Percentiles rank a stretch among this genome's conserved stretches.
Evolutionary conservation across 331 rosid species (phyloP).

Genomic region (Cucumis variabilis): DNA sequence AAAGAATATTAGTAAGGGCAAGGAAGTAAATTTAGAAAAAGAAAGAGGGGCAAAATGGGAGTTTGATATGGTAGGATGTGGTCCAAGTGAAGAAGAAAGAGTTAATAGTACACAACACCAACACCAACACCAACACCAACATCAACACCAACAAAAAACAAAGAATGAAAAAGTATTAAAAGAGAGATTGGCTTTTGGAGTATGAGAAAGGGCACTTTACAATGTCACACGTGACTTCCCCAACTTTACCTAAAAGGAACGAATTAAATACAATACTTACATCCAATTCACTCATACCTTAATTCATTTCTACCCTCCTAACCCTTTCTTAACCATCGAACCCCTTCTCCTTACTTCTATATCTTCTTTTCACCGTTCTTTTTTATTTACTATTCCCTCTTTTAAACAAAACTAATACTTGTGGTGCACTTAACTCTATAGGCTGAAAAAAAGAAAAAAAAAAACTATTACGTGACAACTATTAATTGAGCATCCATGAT

Average conservation of each 20-base stretch:
- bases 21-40: background rate
- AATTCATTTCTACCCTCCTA: background rate
- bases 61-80: background rate
- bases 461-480: no score
- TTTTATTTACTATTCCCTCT: no score
- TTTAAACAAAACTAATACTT: no score
- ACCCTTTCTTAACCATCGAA: background rate
- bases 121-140: no score
- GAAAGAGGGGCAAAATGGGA: background rate
- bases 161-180: background rate
- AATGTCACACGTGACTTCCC: background rate
- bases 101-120: no score
- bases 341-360: background rate
- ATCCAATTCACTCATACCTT: background rate
- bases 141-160: no score
- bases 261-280: background rate
- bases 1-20: background rate
- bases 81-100: background rate
- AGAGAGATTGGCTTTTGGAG: constrained; percentile 1
- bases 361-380: no score
- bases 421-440: no score
- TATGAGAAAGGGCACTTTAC: background rate
- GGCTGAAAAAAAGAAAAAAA: no score
- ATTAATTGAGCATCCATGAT: no score
- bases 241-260: no score